Conservation (phyloP, 495 filamentous ascomycete species). For the Aspergillus bridgeri region DNA sequence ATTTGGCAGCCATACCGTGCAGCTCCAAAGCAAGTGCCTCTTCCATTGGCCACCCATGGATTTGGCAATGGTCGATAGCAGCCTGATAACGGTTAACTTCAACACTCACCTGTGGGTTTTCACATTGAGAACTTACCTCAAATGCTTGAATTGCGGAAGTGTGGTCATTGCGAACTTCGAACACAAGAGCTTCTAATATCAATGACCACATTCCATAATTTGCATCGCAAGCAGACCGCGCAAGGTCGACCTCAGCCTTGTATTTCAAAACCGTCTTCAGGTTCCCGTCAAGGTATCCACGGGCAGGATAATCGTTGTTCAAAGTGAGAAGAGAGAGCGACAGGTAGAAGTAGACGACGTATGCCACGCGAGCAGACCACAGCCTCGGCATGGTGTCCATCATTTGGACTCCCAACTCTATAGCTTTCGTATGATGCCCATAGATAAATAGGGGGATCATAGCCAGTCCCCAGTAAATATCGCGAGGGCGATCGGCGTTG, state of each 20-base stretch:
- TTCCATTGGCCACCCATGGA: slow-evolving; percentile 74
- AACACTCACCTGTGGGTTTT: not conserved
- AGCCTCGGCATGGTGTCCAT: slow-evolving; percentile 55
- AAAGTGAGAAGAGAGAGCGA: slow-evolving; percentile 62
- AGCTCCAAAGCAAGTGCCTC: slow-evolving; percentile 78
- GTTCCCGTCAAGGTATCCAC: slow-evolving; percentile 50
- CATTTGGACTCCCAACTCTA: slow-evolving; percentile 63
- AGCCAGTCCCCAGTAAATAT: slow-evolving; percentile 70
- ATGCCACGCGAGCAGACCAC: slow-evolving; percentile 69
- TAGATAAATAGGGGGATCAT: slow-evolving; percentile 72
- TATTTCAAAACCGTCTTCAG: slow-evolving; percentile 54
- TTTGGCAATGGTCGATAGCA: slow-evolving; percentile 73
- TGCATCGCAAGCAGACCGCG: slow-evolving; percentile 63
- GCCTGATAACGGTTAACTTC: slow-evolving; percentile 24
- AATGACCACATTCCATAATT: slow-evolving; percentile 80
- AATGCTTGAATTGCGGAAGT: slow-evolving; percentile 61
- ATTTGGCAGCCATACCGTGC: slow-evolving; percentile 31
- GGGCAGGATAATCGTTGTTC: slow-evolving; percentile 51
- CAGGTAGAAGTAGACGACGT: slow-evolving; percentile 65
- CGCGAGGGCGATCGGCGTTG: slow-evolving; percentile 55
- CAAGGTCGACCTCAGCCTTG: slow-evolving; percentile 64
- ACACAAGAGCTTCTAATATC: slow-evolving; percentile 68
- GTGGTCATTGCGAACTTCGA: slow-evolving; percentile 61
- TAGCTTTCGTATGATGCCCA: slow-evolving; percentile 67
- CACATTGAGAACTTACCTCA: slow-evolving; percentile 41